Evolutionary conservation across 2,329 filamentous ascomycete species (phyloP).

Genomic region (Coniochaeta sp.): DNA sequence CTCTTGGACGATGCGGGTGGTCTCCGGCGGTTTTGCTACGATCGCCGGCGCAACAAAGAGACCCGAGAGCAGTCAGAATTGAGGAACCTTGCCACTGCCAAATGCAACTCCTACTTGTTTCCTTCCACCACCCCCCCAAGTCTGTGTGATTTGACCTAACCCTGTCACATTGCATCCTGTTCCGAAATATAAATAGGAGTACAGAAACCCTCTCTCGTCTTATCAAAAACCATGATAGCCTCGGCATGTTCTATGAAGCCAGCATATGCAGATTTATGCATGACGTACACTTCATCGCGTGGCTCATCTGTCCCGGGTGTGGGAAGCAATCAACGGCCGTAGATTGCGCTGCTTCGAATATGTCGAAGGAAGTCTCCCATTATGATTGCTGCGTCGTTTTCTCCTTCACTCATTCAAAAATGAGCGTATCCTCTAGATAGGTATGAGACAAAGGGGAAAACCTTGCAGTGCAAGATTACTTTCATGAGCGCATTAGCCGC

Average conservation of each 20-base stretch:
- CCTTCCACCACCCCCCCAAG: too few species aligned
- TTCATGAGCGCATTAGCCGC: not conserved
- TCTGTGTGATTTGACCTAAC: constrained; percentile 42
- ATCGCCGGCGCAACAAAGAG: constrained; percentile 51
- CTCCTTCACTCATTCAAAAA: constrained; percentile 21
- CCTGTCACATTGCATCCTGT: constrained; percentile 49
- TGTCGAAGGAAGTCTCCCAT: constrained; percentile 33
- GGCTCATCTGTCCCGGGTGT: constrained; percentile 38
- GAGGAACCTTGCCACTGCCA: constrained; percentile 25
- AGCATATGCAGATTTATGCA: constrained; percentile 36
- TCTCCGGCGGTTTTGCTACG: constrained; percentile 48
- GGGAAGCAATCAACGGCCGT: not conserved
- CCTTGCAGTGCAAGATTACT: not conserved
- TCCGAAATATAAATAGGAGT: constrained; percentile 53
- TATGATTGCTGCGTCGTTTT: constrained; percentile 28
- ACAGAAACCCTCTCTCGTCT: constrained; percentile 23
- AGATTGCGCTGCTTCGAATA: constrained; percentile 26
- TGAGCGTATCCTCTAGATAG: too few species aligned
- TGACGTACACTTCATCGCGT: constrained; percentile 42
- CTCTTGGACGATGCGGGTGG: constrained; percentile 44
- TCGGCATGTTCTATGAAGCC: constrained; percentile 26
- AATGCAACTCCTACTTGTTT: constrained; percentile 36
- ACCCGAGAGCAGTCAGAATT: constrained; percentile 19
- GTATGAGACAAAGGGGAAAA: too few species aligned
- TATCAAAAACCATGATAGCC: not conserved